phyloP scores from a whole-genome alignment of 176 grass and related monocot genomes.

The Eleusine indica region DNA sequence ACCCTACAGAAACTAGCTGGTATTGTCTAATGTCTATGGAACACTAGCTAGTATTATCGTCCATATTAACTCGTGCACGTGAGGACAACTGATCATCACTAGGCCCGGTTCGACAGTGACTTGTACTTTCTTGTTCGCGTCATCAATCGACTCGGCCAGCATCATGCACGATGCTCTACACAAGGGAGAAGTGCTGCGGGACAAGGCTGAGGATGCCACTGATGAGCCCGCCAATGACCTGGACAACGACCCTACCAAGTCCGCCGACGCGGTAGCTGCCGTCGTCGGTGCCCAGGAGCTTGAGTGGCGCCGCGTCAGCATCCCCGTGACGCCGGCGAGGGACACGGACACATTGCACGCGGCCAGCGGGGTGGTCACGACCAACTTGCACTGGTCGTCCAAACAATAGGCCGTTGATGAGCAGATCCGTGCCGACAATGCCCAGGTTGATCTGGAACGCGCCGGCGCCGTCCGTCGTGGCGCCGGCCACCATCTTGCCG shows the following conservation, averaged over 20 bases:
- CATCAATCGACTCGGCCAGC: too few species aligned
- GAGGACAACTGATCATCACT: too few species aligned
- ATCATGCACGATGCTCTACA: background rate
- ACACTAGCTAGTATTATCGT: too few species aligned
- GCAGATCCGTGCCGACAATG: fast-evolving
- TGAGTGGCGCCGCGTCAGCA: conserved; percentile 36
- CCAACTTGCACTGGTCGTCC: conserved; percentile 35
- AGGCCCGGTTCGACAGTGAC: too few species aligned
- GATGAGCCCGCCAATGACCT: background rate
- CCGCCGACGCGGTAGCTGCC: background rate
- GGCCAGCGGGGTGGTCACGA: conserved; percentile 41
- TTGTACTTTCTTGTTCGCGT: too few species aligned
- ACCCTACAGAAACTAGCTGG: too few species aligned
- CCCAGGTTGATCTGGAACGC: conserved; percentile 27
- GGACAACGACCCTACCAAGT: background rate
- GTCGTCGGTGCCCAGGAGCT: conserved; percentile 12
- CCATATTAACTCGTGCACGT: too few species aligned
- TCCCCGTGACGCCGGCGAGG: conserved; percentile 30
- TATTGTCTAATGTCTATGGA: too few species aligned
- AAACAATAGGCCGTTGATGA: background rate
- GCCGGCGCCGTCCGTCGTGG: conserved; percentile 46
- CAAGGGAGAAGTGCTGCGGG: conserved; percentile 28
- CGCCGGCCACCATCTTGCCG: conserved; percentile 6
- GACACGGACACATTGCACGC: conserved; percentile 38
- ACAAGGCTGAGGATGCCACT: conserved; percentile 27